Conservation (phyloP, 129 eudicot species). For the Arctium minus region DNA sequence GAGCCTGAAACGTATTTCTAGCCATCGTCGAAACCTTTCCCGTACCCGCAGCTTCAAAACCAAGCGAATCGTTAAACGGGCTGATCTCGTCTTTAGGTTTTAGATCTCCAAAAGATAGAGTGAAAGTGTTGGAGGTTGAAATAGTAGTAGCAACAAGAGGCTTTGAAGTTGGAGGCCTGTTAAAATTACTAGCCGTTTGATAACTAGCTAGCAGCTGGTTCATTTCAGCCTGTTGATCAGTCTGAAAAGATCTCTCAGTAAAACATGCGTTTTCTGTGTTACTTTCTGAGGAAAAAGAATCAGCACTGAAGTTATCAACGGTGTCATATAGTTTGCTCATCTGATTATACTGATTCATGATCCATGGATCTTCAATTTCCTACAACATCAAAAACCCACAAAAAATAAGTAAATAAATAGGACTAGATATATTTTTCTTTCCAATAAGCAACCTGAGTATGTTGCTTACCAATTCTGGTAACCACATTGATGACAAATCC, state of each 20-base stretch:
- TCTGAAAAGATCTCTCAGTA: neutral
- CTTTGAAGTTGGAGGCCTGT: neutral
- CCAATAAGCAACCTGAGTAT: neutral
- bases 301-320: neutral
- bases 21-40: neutral
- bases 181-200: neutral
- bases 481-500: slow-evolving; percentile 14
- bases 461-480: slow-evolving; percentile 15
- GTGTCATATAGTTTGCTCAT: neutral
- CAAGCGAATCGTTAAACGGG: neutral
- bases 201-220: neutral
- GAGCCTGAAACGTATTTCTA: neutral
- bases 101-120: slow-evolving; percentile 16
- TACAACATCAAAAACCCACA: neutral
- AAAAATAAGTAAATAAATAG: neutral
- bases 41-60: neutral
- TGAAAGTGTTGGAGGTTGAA: slow-evolving; percentile 17
- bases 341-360: neutral
- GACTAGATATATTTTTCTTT: neutral
- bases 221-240: neutral
- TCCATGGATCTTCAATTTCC: slow-evolving; percentile 12
- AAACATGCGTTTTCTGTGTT: neutral
- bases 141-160: neutral
- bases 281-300: neutral
- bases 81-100: neutral